Evolutionary conservation across 2,329 filamentous ascomycete genomes (phyloP).

Genomic region (Phialophora tarda): DNA sequence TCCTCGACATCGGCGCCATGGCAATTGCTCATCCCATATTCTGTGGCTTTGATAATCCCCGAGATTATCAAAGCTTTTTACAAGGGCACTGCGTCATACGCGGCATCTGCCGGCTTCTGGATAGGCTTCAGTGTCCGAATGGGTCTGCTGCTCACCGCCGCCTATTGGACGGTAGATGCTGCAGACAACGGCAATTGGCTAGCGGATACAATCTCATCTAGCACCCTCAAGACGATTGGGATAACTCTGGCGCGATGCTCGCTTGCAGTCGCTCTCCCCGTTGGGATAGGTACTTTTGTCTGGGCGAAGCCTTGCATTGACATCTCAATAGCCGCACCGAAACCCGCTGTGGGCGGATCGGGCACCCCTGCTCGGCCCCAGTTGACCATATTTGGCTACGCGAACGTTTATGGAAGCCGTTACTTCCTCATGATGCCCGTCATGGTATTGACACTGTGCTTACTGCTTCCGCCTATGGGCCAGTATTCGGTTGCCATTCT

Average conservation of each 20-base stretch:
- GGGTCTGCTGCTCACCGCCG: slow-evolving; percentile 74
- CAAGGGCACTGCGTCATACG: slow-evolving; percentile 79
- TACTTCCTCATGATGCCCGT: slow-evolving; percentile 85
- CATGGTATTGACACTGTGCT: slow-evolving; percentile 75
- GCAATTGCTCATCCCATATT: slow-evolving; percentile 77
- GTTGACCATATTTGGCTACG: slow-evolving; percentile 85
- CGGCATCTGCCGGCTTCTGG: slow-evolving; percentile 74
- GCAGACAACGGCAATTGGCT: slow-evolving; percentile 88
- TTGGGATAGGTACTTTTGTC: slow-evolving; percentile 81
- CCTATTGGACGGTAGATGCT: slow-evolving; percentile 88
- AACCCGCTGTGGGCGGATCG: slow-evolving; percentile 50
- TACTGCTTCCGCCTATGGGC: slow-evolving; percentile 95
- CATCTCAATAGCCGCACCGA: slow-evolving; percentile 59
- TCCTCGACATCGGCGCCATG: slow-evolving; percentile 92
- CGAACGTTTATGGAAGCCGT: slow-evolving; percentile 88
- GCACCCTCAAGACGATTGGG: slow-evolving; percentile 72
- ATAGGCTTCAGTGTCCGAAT: slow-evolving; percentile 69
- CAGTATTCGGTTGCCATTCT: slow-evolving; percentile 80
- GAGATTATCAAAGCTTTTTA: slow-evolving; percentile 80
- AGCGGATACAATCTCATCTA: slow-evolving; percentile 60
- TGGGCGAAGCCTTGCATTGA: slow-evolving; percentile 86
- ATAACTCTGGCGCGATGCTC: slow-evolving; percentile 80
- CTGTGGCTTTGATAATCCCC: slow-evolving; percentile 71
- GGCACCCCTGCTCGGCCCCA: slow-evolving; percentile 46
- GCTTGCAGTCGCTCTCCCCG: slow-evolving; percentile 78